Evolutionary conservation across 2,329 filamentous ascomycete species (phyloP).

Genomic region (Setomelanomma holmii): DNA sequence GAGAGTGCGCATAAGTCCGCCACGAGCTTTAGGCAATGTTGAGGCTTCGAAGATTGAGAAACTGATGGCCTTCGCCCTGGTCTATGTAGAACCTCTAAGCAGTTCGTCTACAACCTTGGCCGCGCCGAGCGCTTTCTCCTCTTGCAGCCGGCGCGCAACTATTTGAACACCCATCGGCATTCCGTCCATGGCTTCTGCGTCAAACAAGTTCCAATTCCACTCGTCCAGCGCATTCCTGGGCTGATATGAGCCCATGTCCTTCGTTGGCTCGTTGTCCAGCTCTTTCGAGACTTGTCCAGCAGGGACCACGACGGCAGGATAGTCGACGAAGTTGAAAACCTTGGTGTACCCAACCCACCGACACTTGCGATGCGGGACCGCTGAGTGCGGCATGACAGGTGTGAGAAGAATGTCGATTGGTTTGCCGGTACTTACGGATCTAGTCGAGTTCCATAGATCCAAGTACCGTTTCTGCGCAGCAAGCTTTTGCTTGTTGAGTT

Average conservation of each 20-base stretch:
- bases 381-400: slow-evolving; percentile 67
- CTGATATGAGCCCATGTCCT: slow-evolving; percentile 43
- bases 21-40: no score
- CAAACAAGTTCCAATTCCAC: slow-evolving; percentile 58
- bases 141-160: slow-evolving; percentile 44
- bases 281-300: slow-evolving; percentile 56
- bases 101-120: slow-evolving; percentile 36
- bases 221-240: slow-evolving; percentile 60
- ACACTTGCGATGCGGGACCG: slow-evolving; percentile 57
- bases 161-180: slow-evolving; percentile 49
- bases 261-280: slow-evolving; percentile 46
- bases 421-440: slow-evolving; percentile 53
- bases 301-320: slow-evolving; percentile 64
- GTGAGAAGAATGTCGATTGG: slow-evolving; percentile 64
- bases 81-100: no score
- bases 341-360: slow-evolving; percentile 66
- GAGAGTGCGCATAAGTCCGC: background rate
- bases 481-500: slow-evolving; percentile 66
- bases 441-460: slow-evolving; percentile 63
- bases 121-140: slow-evolving; percentile 49
- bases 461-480: slow-evolving; percentile 63
- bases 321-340: slow-evolving; percentile 69
- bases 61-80: no score
- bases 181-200: slow-evolving; percentile 43
- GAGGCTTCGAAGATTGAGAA: no score